A percentile compares a stretch with the other conserved stretches of the same genome.
Conservation (phyloP, 208 protist genomes). For the Wallacemonas rigidus region DNA sequence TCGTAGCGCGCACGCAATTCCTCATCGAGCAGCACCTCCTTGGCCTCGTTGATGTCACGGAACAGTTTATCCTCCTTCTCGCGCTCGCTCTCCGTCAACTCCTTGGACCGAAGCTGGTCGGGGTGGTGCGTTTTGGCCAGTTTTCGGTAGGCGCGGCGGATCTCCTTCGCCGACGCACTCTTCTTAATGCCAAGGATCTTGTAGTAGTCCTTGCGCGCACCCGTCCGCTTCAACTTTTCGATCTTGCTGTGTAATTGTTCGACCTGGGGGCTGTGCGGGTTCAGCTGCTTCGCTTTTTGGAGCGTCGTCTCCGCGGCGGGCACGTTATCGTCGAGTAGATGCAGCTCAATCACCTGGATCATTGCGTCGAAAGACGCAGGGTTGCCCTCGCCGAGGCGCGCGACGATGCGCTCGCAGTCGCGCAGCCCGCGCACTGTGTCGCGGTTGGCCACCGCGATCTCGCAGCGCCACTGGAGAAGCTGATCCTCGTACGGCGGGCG, state of each 20-base stretch:
- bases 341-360: constrained; percentile 72
- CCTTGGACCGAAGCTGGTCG: constrained; percentile 83
- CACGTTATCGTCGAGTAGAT: constrained; percentile 81
- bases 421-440: constrained; percentile 52
- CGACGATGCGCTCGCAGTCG: constrained; percentile 49
- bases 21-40: constrained; percentile 88
- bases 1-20: constrained; percentile 90
- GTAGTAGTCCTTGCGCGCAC: constrained; percentile 90
- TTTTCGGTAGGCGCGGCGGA: constrained; percentile 90
- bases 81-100: constrained; percentile 66
- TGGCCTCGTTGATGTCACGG: constrained; percentile 92
- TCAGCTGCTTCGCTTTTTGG: constrained; percentile 42
- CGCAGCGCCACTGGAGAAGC: constrained; percentile 77
- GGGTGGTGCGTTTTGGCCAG: constrained; percentile 89
- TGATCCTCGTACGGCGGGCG: constrained; percentile 67
- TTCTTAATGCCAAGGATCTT: constrained; percentile 91
- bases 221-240: constrained; percentile 24
- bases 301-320: constrained; percentile 44
- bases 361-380: constrained; percentile 45
- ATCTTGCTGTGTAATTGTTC: constrained; percentile 32
- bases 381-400: constrained; percentile 44
- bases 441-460: constrained; percentile 62
- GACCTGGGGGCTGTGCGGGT: constrained; percentile 25
- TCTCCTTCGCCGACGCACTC: constrained; percentile 72
- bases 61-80: constrained; percentile 75